Evolutionary conservation across 768 basidiomycete species (phyloP).

Genomic region (Favolaschia claudopus): DNA sequence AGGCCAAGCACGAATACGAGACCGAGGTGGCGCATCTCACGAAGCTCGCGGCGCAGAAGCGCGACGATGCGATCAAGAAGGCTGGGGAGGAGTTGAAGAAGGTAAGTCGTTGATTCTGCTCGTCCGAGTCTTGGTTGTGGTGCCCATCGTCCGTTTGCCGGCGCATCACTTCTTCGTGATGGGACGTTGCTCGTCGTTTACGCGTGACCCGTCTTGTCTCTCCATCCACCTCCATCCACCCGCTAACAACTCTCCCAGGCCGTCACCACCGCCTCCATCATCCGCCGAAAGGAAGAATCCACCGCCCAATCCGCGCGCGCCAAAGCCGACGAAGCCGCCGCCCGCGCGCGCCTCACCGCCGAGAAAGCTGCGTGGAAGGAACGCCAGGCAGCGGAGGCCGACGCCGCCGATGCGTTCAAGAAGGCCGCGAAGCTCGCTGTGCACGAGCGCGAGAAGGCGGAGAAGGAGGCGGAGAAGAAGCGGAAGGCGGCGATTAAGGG

Average conservation of each 20-base stretch:
- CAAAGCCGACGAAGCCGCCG: slow-evolving; percentile 14
- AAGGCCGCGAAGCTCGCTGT: slow-evolving; percentile 10
- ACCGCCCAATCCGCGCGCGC: slow-evolving; percentile 7
- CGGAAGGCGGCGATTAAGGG: slow-evolving; percentile 12
- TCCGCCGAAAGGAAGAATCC: slow-evolving; percentile 17
- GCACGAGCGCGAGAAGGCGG: slow-evolving; percentile 6
- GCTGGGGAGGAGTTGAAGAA: slow-evolving; percentile 14
- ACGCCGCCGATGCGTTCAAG: slow-evolving; percentile 1
- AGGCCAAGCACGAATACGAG: slow-evolving; percentile 16
- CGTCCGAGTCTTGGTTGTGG: not conserved
- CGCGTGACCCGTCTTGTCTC: no score
- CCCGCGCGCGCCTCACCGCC: slow-evolving; percentile 3
- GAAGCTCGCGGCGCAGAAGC: slow-evolving; percentile 18
- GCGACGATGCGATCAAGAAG: slow-evolving; percentile 18
- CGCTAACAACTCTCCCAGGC: no score
- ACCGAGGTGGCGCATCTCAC: slow-evolving; percentile 15
- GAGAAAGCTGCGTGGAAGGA: slow-evolving; percentile 18
- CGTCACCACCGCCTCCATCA: slow-evolving; percentile 15
- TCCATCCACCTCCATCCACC: no score
- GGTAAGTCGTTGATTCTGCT: slow-evolving; percentile 1
- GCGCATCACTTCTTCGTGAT: no score
- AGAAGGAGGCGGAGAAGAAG: slow-evolving; percentile 4
- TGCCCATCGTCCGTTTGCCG: no score
- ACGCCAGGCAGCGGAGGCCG: slow-evolving; percentile 12
- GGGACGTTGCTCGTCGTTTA: no score